phyloP scores from a whole-genome alignment of 2,329 filamentous ascomycete genomes.

The Cladosporium colombiae region DNA sequence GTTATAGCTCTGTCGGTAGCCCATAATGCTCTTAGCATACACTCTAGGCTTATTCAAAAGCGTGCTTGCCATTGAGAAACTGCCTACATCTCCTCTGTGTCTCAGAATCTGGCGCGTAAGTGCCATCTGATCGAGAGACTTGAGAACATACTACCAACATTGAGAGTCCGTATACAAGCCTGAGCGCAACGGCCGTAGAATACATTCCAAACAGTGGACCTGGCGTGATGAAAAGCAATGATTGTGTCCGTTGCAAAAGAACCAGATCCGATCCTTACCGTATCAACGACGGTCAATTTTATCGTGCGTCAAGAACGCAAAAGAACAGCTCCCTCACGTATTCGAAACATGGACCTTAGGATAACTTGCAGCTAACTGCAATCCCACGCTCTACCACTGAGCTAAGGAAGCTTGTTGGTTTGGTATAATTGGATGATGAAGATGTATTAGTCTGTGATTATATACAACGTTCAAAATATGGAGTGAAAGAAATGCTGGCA shows the following conservation, averaged over 20 bases:
- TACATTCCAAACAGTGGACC: neutral
- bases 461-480: neutral
- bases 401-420: conserved; percentile 15
- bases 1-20: too few relatives aligned
- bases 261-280: neutral
- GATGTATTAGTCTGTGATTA: rapidly evolving
- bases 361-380: conserved; percentile 18
- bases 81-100: too few relatives aligned
- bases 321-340: conserved; percentile 18
- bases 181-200: neutral
- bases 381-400: conserved; percentile 23
- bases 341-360: conserved; percentile 22
- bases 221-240: neutral
- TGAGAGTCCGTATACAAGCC: too few relatives aligned
- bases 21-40: too few relatives aligned
- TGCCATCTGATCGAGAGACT: too few relatives aligned
- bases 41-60: too few relatives aligned
- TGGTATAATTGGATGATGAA: neutral
- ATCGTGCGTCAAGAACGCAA: neutral
- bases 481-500: neutral
- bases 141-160: neutral
- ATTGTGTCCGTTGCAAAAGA: too few relatives aligned
- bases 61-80: too few relatives aligned
- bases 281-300: too few relatives aligned
- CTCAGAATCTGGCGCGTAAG: too few relatives aligned